These are phyloP conservation scores for Microdochium trichocladiopsis DNA, from an alignment of 2,329 filamentous ascomycete species.

Conservation along the genomic window DNA sequence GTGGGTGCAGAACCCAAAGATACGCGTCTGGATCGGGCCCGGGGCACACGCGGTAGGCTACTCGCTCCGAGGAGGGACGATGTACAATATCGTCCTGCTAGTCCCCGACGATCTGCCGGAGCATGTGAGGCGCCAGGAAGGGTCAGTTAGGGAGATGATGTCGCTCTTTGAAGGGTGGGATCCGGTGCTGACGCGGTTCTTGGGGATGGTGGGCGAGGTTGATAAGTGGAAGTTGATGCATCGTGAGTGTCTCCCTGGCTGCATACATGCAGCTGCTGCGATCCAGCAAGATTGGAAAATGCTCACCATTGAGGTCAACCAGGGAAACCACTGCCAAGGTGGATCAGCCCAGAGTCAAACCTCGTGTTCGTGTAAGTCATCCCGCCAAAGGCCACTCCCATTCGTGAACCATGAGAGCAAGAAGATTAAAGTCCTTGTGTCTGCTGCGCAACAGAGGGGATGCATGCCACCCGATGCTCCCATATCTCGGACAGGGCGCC, in stretches of 20 bases:
- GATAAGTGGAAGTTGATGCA: constrained; percentile 66
- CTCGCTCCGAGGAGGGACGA: constrained; percentile 46
- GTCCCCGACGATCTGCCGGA: constrained; percentile 55
- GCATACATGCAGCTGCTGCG: background rate
- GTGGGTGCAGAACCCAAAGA: constrained; percentile 43
- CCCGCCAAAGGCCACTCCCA: no score
- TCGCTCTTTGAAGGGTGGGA: constrained; percentile 57
- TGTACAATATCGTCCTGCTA: constrained; percentile 61
- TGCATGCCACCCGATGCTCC: constrained; percentile 57
- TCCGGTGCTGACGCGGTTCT: constrained; percentile 39
- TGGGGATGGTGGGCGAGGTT: constrained; percentile 46
- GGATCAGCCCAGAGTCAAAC: constrained; percentile 45
- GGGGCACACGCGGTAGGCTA: constrained; percentile 56
- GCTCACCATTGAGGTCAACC: no score
- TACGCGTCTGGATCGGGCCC: constrained; percentile 59
- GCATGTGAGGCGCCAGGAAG: constrained; percentile 41
- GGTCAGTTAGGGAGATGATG: constrained; percentile 54
- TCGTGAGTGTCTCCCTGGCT: constrained; percentile 19
- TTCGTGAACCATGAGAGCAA: no score
- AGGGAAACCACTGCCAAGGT: constrained; percentile 42
- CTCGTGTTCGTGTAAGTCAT: constrained; percentile 38
- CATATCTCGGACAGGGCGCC: constrained; percentile 58
- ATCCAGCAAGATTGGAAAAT: no score
- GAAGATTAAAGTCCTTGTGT: no score
- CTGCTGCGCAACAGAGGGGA: constrained; percentile 36